Base-by-base conservation (phyloP, 257 asterid genomes). In the Fraxinus anomala region DNA sequence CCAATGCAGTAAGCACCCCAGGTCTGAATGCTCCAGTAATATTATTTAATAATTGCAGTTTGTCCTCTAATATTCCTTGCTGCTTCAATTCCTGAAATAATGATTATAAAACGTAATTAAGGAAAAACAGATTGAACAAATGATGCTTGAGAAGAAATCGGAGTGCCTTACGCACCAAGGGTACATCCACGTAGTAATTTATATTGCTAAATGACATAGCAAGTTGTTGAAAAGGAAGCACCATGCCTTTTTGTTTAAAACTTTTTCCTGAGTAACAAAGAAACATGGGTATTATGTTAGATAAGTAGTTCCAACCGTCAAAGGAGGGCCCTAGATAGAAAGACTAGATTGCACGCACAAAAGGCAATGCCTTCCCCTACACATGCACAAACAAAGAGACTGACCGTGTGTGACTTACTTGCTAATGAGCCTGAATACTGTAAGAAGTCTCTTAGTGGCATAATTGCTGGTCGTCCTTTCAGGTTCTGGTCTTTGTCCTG, bases 1-100 rank as follows among this genome's bases (percentile, higher is more conserved):
- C 97, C 84, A 92, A 86, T 79, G 97, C 97, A 42, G 97, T 94
- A 51, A 94, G 97, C 80, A 92, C 97, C 76, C 97, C 97, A 70
- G 97, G 96, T 80, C 92, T 91, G 81, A 94, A 91, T 79, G 97
- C 94, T 75, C 97, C 99, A 23, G 97, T 92, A 59, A 94, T 87
- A 82, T 89, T 88, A 73, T 85, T 90, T 86, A 94, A 78, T 83
- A 94, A 82, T 77, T 90, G 97, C 86, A 94, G 40, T 75, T 90
- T 89, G 66, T 92, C 96, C 80, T 87, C 97, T 73, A 88, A 68
- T 76, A 94, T 51, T 39, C 99, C 97, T 88, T 92, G 92, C 85
- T 94, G 97, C 88, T 90, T 91, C 85, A 94, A 88, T 80, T 94
- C 97, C 99, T 94, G 90, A 85, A 83, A 81, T 51, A 61, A 65